Conservation (phyloP, 106 monocot species). For the Dactylorhiza incarnata region DNA sequence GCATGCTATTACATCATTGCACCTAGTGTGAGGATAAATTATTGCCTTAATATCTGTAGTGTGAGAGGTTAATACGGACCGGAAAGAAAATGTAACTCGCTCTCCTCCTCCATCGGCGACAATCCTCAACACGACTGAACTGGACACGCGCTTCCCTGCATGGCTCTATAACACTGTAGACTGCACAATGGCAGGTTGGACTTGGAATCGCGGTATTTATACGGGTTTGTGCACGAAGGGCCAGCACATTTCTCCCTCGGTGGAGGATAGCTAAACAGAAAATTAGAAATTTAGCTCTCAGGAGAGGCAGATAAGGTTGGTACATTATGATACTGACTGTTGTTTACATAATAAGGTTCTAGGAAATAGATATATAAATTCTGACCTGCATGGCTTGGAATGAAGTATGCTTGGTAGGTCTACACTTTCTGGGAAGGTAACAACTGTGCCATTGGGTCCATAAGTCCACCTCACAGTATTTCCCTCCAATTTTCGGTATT, state of each 20-base stretch:
- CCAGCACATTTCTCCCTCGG: slow-evolving; percentile 81
- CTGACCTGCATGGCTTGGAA: slow-evolving; percentile 1
- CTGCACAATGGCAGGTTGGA: slow-evolving; percentile 73
- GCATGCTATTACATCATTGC: no score
- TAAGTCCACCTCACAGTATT: slow-evolving; percentile 42
- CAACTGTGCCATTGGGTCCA: not conserved
- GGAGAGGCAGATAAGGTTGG: slow-evolving; percentile 39
- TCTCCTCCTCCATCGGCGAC: no score
- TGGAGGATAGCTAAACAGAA: slow-evolving; percentile 63
- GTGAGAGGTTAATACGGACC: no score
- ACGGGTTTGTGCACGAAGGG: slow-evolving; percentile 61
- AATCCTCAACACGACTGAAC: no score
- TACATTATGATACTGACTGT: not conserved
- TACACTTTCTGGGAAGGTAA: not conserved
- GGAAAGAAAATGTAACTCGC: no score
- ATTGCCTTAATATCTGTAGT: no score
- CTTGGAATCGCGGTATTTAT: slow-evolving; percentile 78
- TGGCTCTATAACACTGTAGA: slow-evolving; percentile 64
- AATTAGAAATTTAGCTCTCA: not conserved
- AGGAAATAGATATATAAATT: not conserved
- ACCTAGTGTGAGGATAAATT: no score
- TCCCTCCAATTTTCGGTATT: slow-evolving; percentile 16
- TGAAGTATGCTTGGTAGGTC: not conserved
- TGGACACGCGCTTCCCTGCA: slow-evolving; percentile 21
- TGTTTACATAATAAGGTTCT: slow-evolving; percentile 20